These are phyloP conservation scores for Aspergillus oerlinghausenensis DNA, from an alignment of 2,329 filamentous ascomycete species.

Conservation along the genomic window DNA sequence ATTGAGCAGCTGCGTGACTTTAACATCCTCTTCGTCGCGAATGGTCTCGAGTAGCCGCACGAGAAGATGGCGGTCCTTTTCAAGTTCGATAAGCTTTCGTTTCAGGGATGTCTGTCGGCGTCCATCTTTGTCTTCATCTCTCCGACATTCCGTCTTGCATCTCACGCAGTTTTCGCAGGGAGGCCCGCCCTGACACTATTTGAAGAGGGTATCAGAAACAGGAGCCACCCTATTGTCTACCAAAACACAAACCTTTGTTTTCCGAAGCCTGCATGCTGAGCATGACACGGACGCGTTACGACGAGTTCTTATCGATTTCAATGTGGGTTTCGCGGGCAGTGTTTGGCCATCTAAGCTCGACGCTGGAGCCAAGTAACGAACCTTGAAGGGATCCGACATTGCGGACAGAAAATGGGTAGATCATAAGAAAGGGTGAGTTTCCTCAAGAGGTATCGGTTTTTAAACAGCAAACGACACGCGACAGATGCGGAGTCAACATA, in stretches of 20 bases:
- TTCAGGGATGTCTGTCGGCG: constrained; percentile 20
- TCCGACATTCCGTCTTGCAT: constrained; percentile 17
- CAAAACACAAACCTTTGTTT: not conserved
- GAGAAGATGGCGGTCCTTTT: constrained; percentile 18
- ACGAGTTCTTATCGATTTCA: not conserved
- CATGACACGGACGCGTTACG: not conserved
- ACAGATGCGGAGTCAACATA: not conserved
- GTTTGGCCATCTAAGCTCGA: not conserved
- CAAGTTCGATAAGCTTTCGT: constrained; percentile 20
- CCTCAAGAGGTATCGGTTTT: not conserved
- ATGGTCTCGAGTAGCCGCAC: constrained; percentile 17
- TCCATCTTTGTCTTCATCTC: constrained; percentile 19
- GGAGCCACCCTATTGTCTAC: too few species aligned
- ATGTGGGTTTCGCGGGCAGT: not conserved
- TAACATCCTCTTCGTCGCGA: constrained; percentile 10
- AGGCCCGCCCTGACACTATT: constrained; percentile 21
- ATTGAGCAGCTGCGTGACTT: constrained; percentile 14
- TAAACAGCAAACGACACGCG: not conserved
- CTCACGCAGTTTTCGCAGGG: constrained; percentile 21
- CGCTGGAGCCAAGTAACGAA: not conserved
- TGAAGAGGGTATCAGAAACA: not conserved
- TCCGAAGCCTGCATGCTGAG: not conserved
- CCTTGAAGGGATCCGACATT: not conserved
- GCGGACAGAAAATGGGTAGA: not conserved
- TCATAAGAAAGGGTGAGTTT: not conserved